Conservation (phyloP, 805 yeast species). For the Saccharomycopsis synnaedendra region DNA sequence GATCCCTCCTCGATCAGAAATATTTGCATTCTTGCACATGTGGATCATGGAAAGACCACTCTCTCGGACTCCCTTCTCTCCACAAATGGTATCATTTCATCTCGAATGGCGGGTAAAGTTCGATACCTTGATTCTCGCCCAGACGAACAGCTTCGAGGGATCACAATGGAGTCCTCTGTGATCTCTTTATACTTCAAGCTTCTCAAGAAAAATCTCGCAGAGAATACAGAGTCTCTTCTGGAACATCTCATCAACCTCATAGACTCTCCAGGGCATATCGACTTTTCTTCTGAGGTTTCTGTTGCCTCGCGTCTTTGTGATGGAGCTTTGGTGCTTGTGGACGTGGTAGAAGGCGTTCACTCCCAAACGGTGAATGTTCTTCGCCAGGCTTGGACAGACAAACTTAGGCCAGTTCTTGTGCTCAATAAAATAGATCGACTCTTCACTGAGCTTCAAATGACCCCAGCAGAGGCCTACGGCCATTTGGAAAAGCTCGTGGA, state of each 20-base stretch:
- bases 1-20: constrained; percentile 67
- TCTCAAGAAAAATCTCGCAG: constrained; percentile 40
- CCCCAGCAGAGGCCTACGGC: constrained; percentile 75
- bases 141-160: constrained; percentile 93
- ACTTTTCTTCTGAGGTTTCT: constrained; percentile 91
- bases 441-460: constrained; percentile 66
- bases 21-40: constrained; percentile 94
- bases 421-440: constrained; percentile 86
- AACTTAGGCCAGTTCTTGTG: constrained; percentile 77
- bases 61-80: constrained; percentile 86
- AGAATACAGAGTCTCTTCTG: constrained; percentile 29
- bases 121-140: constrained; percentile 87
- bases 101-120: constrained; percentile 89
- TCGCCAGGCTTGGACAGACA: constrained; percentile 93
- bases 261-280: constrained; percentile 99
- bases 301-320: constrained; percentile 94
- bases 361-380: constrained; percentile 93
- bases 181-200: constrained; percentile 85
- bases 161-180: constrained; percentile 96
- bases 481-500: constrained; percentile 75
- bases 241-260: constrained; percentile 85
- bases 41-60: constrained; percentile 97
- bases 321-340: constrained; percentile 91
- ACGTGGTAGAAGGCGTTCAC: constrained; percentile 96
- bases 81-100: constrained; percentile 93